Percentiles rank a stretch among this genome's conserved stretches.
Conservation (phyloP, 257 asterid genomes). For the Echites panduratus region DNA sequence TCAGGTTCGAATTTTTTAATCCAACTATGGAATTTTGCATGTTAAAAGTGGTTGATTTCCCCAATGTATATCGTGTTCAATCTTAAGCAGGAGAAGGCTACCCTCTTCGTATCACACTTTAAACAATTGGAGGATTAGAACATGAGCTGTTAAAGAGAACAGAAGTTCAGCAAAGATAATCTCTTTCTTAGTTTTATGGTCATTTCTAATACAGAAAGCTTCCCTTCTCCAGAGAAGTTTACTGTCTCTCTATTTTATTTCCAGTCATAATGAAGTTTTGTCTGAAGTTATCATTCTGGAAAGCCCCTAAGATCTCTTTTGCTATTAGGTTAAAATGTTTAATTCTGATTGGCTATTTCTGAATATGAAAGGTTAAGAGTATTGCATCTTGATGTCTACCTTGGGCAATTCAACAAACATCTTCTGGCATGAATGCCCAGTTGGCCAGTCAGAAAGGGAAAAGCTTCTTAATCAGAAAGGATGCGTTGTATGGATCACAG, state of each 20-base stretch:
- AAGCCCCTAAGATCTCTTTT: not conserved
- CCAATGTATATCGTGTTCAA: not conserved
- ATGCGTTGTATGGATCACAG: conserved; percentile 95
- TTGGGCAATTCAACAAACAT: conserved; percentile 76
- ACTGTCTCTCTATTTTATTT: not conserved
- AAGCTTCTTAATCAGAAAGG: conserved; percentile 84
- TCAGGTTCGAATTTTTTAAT: not conserved
- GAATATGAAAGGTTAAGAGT: conserved; percentile 28
- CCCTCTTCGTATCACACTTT: not conserved
- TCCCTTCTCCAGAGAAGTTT: not conserved
- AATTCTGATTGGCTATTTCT: conserved; percentile 3
- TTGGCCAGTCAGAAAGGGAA: conserved; percentile 71
- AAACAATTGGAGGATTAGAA: not conserved
- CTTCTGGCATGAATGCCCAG: conserved; percentile 92
- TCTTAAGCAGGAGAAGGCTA: no score
- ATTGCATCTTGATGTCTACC: conserved; percentile 42
- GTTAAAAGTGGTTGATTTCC: no score
- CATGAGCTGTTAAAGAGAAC: not conserved
- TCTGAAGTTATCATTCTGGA: not conserved
- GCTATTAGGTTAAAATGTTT: not conserved
- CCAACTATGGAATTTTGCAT: not conserved
- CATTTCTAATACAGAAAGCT: not conserved
- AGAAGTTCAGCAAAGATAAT: not conserved
- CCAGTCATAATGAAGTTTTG: not conserved
- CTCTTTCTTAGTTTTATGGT: not conserved